Conservation (phyloP, 2,329 filamentous ascomycete species). For the Exserohilum rostratum region DNA sequence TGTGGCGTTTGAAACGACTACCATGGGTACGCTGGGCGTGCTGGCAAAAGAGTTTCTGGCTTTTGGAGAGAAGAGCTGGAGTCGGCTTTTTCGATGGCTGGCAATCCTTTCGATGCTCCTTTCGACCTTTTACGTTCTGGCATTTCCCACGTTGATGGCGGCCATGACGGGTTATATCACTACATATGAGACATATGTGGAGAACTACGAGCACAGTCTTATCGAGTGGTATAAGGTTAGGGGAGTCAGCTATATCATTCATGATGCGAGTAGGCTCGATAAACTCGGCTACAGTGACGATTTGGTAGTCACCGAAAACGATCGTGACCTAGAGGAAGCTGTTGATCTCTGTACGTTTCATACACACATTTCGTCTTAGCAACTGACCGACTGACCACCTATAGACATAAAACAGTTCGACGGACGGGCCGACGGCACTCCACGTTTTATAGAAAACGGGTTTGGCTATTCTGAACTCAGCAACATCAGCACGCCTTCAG, state of each 20-base stretch:
- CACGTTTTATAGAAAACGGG: not conserved
- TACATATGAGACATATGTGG: conserved; percentile 36
- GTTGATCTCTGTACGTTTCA: conserved; percentile 25
- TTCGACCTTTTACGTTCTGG: conserved; percentile 41
- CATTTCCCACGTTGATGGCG: conserved; percentile 46
- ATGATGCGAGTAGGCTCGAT: conserved; percentile 23
- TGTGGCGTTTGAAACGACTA: conserved; percentile 38
- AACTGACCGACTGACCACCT: not conserved
- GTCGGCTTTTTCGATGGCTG: conserved; percentile 42
- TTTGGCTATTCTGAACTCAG: not conserved
- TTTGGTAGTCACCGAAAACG: conserved; percentile 22
- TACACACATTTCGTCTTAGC: not conserved
- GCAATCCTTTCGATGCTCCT: conserved; percentile 40
- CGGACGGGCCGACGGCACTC: not conserved
- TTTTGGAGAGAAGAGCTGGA: conserved; percentile 31
- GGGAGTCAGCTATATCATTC: conserved; percentile 21
- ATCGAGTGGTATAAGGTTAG: conserved; percentile 29
- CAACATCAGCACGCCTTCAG: not conserved
- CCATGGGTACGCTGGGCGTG: conserved; percentile 39
- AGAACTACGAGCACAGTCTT: conserved; percentile 33
- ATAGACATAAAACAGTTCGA: not conserved
- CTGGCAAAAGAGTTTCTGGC: conserved; percentile 37
- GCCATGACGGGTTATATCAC: conserved; percentile 51
- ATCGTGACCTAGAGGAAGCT: conserved; percentile 11
- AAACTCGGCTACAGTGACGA: conserved; percentile 25